Evolutionary conservation across 2,329 filamentous ascomycete species (phyloP).

Genomic region (Coleophoma cylindrospora): DNA sequence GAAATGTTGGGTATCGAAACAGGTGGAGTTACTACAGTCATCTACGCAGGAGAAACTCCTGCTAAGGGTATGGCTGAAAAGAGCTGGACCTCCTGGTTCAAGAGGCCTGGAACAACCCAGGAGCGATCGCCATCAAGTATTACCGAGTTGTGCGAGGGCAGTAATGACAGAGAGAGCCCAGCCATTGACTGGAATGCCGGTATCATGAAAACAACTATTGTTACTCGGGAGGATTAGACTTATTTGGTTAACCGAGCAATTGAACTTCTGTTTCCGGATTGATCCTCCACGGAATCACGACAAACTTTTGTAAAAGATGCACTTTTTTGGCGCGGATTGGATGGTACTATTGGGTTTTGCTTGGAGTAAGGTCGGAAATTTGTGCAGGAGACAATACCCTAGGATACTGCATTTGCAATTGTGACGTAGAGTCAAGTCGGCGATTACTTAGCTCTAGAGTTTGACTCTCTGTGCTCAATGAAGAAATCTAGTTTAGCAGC

Average conservation of each 20-base stretch:
- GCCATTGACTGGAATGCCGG: neutral
- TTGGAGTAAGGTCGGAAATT: too few species aligned
- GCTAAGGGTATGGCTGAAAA: neutral
- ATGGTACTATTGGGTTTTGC: too few species aligned
- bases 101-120: neutral
- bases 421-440: too few species aligned
- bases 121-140: neutral
- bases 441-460: too few species aligned
- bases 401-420: too few species aligned
- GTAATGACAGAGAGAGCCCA: too few species aligned
- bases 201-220: neutral
- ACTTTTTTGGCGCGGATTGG: too few species aligned
- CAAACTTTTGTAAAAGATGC: too few species aligned
- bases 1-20: conserved; percentile 17
- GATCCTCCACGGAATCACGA: too few species aligned
- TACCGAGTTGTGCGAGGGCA: neutral
- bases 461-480: too few species aligned
- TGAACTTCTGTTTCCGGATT: neutral
- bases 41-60: conserved; percentile 8
- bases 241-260: neutral
- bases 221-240: neutral
- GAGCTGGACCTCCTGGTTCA: neutral
- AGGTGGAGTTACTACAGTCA: conserved; percentile 18
- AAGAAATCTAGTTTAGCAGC: too few species aligned
- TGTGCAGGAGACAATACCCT: too few species aligned